Conservation (phyloP, 1,284 basidiomycete genomes). For the Ceratobasidium sp. region DNA sequence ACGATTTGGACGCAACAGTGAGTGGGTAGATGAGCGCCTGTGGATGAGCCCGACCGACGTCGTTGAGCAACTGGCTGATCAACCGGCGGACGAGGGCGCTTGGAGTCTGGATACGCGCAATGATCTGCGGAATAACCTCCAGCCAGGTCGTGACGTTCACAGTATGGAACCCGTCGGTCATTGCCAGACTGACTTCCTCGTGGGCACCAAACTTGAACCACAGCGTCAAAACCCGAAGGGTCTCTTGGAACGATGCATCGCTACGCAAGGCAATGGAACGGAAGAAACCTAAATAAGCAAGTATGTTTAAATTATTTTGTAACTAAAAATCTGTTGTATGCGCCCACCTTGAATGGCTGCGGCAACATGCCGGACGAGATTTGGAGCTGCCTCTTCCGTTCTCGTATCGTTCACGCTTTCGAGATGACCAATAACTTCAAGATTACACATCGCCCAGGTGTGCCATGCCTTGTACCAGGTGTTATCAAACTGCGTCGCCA, state of each 20-base stretch:
- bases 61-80: conserved; percentile 87
- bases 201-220: conserved; percentile 99
- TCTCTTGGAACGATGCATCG: conserved; percentile 94
- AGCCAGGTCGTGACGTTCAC: conserved; percentile 99
- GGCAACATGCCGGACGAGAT: conserved; percentile 84
- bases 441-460: conserved; percentile 96
- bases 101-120: conserved; percentile 96
- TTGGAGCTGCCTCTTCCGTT: conserved; percentile 68
- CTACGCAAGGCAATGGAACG: conserved; percentile 89
- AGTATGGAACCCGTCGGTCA: conserved; percentile 84
- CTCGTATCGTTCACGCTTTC: conserved; percentile 70
- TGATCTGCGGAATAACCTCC: conserved; percentile 98
- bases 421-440: conserved; percentile 87
- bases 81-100: conserved; percentile 85
- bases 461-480: conserved; percentile 99
- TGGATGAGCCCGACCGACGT: conserved; percentile 95
- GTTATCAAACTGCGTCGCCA: conserved; percentile 90
- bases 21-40: conserved; percentile 97
- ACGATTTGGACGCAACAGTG: conserved; percentile 98
- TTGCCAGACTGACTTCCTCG: conserved; percentile 87
- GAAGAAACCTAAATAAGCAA: conserved; percentile 76
- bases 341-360: conserved; percentile 86
- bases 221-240: conserved; percentile 87
- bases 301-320: neutral
- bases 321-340: neutral